Evolutionary conservation across 306 rosid genomes (phyloP).

Genomic region (Pueraria montana): DNA sequence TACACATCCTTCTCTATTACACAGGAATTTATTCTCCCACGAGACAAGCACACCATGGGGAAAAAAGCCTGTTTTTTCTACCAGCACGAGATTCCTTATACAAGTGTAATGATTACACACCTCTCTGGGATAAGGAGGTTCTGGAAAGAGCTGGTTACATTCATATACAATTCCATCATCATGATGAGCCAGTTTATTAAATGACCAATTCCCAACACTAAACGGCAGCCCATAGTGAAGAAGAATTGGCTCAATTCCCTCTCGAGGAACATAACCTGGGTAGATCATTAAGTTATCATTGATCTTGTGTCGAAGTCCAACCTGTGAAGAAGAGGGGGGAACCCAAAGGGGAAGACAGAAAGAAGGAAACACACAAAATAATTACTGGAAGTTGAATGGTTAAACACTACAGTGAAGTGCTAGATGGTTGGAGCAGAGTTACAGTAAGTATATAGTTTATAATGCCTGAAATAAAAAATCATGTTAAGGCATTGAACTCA

Average conservation of each 20-base stretch:
- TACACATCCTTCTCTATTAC: conserved; percentile 22
- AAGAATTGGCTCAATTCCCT: conserved; percentile 90
- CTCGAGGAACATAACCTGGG: conserved; percentile 88
- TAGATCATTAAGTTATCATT: conserved; percentile 96
- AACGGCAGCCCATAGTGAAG: conserved; percentile 94
- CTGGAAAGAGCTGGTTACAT: conserved; percentile 86
- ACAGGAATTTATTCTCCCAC: conserved; percentile 11
- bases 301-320: conserved; percentile 95
- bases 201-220: conserved; percentile 94
- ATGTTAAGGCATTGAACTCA: conserved; percentile 52
- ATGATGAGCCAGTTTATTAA: conserved; percentile 83
- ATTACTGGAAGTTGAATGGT: conserved; percentile 26
- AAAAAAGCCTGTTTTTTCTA: conserved; percentile 11
- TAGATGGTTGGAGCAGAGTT: neutral
- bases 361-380: conserved; percentile 37
- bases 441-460: neutral
- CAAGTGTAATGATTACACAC: conserved; percentile 55
- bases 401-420: conserved; percentile 28
- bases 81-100: conserved; percentile 14
- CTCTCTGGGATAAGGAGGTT: conserved; percentile 97
- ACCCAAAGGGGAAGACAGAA: conserved; percentile 13
- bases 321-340: conserved; percentile 58
- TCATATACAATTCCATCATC: conserved; percentile 83
- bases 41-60: neutral
- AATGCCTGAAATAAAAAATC: neutral